Percentiles rank a stretch among this genome's conserved stretches.
Evolutionary conservation across 768 basidiomycete species (phyloP).

Genomic region (Boletus vermiculosoides): DNA sequence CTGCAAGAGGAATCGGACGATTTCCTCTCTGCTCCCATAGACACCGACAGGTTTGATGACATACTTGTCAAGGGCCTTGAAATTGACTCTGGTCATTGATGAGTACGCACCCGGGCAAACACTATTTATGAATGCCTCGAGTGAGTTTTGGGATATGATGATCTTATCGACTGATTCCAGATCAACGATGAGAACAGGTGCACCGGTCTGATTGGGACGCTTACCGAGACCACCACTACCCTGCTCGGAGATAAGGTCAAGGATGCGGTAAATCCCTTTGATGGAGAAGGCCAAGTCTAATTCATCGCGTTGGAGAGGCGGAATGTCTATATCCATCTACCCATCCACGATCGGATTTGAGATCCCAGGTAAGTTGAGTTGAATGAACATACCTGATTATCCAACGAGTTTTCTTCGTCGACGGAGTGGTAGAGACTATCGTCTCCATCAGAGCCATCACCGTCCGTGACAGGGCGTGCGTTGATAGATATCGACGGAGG

Average conservation of each 20-base stretch:
- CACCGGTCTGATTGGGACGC: not conserved
- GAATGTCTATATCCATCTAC: slow-evolving; percentile 21
- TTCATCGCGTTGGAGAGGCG: slow-evolving; percentile 6
- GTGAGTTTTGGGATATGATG: slow-evolving; percentile 53
- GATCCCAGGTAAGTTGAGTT: not conserved
- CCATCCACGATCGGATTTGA: not conserved
- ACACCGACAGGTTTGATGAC: slow-evolving; percentile 51
- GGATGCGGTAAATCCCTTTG: slow-evolving; percentile 50
- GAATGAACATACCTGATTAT: slow-evolving; percentile 12
- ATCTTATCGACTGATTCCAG: slow-evolving; percentile 55
- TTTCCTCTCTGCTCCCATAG: slow-evolving; percentile 54
- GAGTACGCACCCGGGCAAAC: slow-evolving; percentile 51
- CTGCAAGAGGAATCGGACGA: slow-evolving; percentile 44
- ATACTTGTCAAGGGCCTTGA: slow-evolving; percentile 47
- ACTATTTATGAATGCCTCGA: slow-evolving; percentile 47
- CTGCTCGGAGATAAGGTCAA: slow-evolving; percentile 53
- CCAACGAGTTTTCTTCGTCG: slow-evolving; percentile 1
- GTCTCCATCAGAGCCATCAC: not conserved
- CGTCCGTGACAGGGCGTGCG: not conserved
- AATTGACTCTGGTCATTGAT: slow-evolving; percentile 57
- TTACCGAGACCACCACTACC: slow-evolving; percentile 53
- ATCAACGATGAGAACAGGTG: not conserved
- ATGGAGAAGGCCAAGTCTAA: slow-evolving; percentile 32
- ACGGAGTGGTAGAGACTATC: slow-evolving; percentile 19
- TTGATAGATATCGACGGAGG: not conserved